A percentile compares a stretch with the other conserved stretches of the same genome.
phyloP scores from a whole-genome alignment of 2,329 filamentous ascomycete species.

The Aspergillus sp. region DNA sequence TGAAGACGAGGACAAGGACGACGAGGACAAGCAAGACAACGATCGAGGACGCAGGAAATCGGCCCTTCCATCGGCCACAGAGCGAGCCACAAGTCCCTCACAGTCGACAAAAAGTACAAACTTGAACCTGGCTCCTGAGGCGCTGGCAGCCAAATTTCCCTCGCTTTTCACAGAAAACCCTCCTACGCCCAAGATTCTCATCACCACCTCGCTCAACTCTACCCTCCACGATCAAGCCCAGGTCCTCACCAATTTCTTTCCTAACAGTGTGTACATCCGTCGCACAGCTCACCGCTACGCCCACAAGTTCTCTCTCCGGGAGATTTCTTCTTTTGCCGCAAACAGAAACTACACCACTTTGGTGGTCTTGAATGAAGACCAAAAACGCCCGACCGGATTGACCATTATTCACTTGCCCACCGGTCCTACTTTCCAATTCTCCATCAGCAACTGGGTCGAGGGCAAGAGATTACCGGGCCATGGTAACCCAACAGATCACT shows the following conservation, averaged over 20 bases:
- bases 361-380: constrained; percentile 81
- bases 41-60: constrained; percentile 30
- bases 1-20: constrained; percentile 45
- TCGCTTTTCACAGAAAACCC: constrained; percentile 50
- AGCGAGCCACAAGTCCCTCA: constrained; percentile 51
- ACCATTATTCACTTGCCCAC: constrained; percentile 78
- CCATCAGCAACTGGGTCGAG: constrained; percentile 83
- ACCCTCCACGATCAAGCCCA: constrained; percentile 80
- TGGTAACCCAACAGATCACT: constrained; percentile 83
- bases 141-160: constrained; percentile 57
- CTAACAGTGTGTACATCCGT: constrained; percentile 74
- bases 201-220: constrained; percentile 87
- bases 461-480: constrained; percentile 85
- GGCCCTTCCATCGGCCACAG: constrained; percentile 33
- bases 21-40: constrained; percentile 41
- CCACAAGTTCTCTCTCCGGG: constrained; percentile 86
- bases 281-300: constrained; percentile 77
- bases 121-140: constrained; percentile 56
- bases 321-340: constrained; percentile 80
- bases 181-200: constrained; percentile 74
- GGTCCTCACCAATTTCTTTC: constrained; percentile 75
- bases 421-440: constrained; percentile 91
- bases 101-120: constrained; percentile 56
- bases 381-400: constrained; percentile 75
- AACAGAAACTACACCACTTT: constrained; percentile 81